phyloP scores from a whole-genome alignment of 2,329 filamentous ascomycete species.

The Cercospora zeina region DNA sequence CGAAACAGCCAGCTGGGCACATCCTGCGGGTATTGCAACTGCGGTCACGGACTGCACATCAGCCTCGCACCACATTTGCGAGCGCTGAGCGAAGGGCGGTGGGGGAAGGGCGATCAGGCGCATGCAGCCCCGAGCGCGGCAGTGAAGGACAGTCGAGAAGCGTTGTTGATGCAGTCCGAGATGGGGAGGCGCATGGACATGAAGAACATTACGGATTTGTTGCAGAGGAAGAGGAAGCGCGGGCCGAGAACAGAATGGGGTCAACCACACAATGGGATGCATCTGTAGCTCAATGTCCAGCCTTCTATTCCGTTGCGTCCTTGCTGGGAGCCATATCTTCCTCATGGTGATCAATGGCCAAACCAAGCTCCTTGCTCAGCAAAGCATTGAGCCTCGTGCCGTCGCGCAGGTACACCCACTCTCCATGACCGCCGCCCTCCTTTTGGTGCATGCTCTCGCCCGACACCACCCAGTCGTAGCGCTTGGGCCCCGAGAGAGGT shows the following conservation, averaged over 20 bases:
- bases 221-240: background rate
- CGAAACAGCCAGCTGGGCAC: background rate
- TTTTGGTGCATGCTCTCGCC: slow-evolving; percentile 76
- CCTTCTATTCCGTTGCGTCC: slow-evolving; percentile 33
- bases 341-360: slow-evolving; percentile 55
- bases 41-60: background rate
- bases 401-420: slow-evolving; percentile 88
- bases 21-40: background rate
- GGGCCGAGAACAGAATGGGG: background rate
- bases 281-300: background rate
- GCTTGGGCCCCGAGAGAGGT: slow-evolving; percentile 85
- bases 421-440: slow-evolving; percentile 69
- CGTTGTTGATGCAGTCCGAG: background rate
- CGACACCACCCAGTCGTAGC: slow-evolving; percentile 82
- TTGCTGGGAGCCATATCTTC: slow-evolving; percentile 34
- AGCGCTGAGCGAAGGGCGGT: background rate
- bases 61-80: background rate
- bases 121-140: background rate
- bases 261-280: background rate
- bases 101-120: background rate
- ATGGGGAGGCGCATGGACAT: background rate
- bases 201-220: background rate
- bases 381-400: slow-evolving; percentile 72
- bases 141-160: background rate
- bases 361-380: slow-evolving; percentile 71